phyloP scores from a whole-genome alignment of 2,329 filamentous ascomycete genomes.

The Fusarium drepaniforme region DNA sequence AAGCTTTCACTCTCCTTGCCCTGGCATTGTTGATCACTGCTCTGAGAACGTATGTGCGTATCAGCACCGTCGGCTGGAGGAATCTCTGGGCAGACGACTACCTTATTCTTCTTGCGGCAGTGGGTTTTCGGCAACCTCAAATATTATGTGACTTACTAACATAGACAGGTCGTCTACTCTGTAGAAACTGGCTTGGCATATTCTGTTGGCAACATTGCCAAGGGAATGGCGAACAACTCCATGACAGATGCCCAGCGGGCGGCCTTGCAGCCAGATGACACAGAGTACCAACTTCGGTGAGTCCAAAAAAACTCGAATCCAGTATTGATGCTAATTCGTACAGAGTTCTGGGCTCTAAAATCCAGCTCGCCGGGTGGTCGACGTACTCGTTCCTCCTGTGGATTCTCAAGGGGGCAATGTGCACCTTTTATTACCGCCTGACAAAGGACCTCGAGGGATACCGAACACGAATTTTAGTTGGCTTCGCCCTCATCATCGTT shows the following conservation, averaged over 20 bases:
- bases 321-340: background rate
- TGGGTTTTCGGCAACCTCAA: constrained; percentile 40
- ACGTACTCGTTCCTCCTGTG: constrained; percentile 66
- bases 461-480: constrained; percentile 60
- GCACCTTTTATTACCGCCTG: constrained; percentile 67
- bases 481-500: constrained; percentile 60
- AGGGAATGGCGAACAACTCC: constrained; percentile 67
- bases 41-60: constrained; percentile 63
- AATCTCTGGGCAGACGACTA: constrained; percentile 71
- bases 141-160: background rate
- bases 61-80: constrained; percentile 59
- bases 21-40: constrained; percentile 62
- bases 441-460: constrained; percentile 58
- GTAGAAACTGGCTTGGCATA: constrained; percentile 65
- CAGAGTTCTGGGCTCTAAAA: constrained; percentile 67
- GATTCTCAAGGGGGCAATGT: constrained; percentile 68
- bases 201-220: constrained; percentile 59
- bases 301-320: background rate
- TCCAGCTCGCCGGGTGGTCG: constrained; percentile 68
- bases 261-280: constrained; percentile 55
- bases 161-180: constrained; percentile 60
- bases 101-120: constrained; percentile 66
- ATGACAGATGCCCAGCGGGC: constrained; percentile 65
- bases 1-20: constrained; percentile 59
- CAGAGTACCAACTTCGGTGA: constrained; percentile 58